phyloP scores from a whole-genome alignment of 768 basidiomycete genomes.

The Russula lepida region DNA sequence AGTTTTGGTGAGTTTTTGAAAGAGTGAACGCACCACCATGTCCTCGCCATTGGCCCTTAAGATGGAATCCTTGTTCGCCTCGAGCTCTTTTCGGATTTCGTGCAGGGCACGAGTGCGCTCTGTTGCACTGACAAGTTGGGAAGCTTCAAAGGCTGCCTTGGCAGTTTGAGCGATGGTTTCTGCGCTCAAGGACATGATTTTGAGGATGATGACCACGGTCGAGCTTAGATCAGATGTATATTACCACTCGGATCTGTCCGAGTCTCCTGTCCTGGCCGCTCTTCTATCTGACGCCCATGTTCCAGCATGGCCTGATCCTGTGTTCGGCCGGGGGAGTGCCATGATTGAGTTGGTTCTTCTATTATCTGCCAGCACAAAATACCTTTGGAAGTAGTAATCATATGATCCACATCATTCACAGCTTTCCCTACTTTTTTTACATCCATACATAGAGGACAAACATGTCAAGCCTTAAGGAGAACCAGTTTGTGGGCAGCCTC shows the following conservation, averaged over 20 bases:
- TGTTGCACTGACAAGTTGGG: conserved; percentile 64
- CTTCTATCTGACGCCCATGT: too few species aligned
- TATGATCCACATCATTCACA: neutral
- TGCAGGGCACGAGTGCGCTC: conserved; percentile 67
- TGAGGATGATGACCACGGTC: neutral
- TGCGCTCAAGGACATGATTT: conserved; percentile 24
- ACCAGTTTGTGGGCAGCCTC: conserved; percentile 84
- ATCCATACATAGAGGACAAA: neutral
- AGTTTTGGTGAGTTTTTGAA: neutral
- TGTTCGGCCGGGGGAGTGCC: too few species aligned
- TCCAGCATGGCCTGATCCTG: too few species aligned
- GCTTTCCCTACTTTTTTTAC: too few species aligned
- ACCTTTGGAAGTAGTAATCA: conserved; percentile 1
- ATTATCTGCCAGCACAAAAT: too few species aligned
- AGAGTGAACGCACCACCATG: conserved; percentile 40
- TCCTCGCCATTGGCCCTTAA: conserved; percentile 77
- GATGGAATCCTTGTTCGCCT: conserved; percentile 55
- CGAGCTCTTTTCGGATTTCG: conserved; percentile 60
- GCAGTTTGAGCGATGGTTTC: conserved; percentile 67
- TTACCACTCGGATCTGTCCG: too few species aligned
- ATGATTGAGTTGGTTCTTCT: too few species aligned
- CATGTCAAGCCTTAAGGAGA: conserved; percentile 39
- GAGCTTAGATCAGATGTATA: conserved; percentile 3
- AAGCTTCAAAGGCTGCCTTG: conserved; percentile 76
- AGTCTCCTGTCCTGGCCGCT: too few species aligned